phyloP scores from a whole-genome alignment of 75 land plant species.

The Adiantum capillusveneris region DNA sequence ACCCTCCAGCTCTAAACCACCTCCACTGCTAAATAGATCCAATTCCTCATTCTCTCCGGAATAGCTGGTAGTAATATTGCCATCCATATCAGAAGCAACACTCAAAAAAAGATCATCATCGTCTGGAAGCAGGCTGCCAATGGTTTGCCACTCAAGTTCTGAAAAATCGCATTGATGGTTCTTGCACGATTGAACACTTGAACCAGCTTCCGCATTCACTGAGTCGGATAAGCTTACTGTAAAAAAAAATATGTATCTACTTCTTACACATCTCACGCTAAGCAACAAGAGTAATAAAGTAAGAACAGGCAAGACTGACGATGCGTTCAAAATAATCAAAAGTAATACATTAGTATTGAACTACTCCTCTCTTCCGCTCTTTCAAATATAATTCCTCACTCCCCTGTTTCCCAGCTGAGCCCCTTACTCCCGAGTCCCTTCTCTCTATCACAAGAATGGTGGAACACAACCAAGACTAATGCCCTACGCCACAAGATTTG shows the following conservation, averaged over 20 bases:
- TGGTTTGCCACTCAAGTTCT: neutral
- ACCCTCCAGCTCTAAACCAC: slow-evolving; percentile 78
- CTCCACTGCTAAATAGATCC: slow-evolving; percentile 77
- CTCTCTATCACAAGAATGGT: too few relatives aligned
- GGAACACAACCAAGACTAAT: too few relatives aligned
- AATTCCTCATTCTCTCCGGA: slow-evolving; percentile 11
- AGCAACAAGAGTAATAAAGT: neutral
- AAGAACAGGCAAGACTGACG: neutral
- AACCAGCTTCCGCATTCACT: neutral
- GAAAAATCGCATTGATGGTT: neutral
- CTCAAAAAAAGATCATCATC: neutral
- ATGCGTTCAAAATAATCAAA: neutral
- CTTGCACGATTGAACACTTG: neutral
- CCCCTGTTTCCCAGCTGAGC: too few relatives aligned
- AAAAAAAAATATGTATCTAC: too few relatives aligned
- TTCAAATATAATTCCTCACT: too few relatives aligned
- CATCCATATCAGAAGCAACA: neutral
- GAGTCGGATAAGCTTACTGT: neutral
- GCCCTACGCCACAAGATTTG: too few relatives aligned
- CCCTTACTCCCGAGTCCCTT: too few relatives aligned
- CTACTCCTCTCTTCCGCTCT: too few relatives aligned
- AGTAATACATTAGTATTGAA: neutral
- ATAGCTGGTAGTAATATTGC: neutral
- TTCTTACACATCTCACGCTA: too few relatives aligned
- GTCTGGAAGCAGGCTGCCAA: neutral